A percentile compares a stretch with the other conserved stretches of the same genome.
These are phyloP conservation scores for Hamigera avellanea DNA, from an alignment of 495 filamentous ascomycete species.

Conservation along the genomic window DNA sequence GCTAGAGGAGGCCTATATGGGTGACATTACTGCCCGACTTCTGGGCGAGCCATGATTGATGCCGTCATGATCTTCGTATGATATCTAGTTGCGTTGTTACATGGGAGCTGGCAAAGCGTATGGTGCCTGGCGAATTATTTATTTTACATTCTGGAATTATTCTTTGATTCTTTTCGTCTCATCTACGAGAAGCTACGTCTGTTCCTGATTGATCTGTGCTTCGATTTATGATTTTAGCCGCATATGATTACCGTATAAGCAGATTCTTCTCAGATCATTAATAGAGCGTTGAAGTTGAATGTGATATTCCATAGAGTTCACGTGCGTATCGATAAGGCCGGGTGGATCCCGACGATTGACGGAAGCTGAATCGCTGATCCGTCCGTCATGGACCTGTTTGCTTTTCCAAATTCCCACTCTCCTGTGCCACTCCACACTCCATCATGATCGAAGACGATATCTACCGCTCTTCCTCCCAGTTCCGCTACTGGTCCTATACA, in stretches of 20 bases:
- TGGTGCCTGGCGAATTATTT: constrained; percentile 13
- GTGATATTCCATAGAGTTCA: too few relatives aligned
- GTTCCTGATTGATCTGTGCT: neutral
- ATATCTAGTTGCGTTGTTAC: neutral
- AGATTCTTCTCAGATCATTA: too few relatives aligned
- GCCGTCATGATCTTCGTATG: constrained; percentile 1
- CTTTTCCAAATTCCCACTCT: neutral
- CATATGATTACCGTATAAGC: too few relatives aligned
- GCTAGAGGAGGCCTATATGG: constrained; percentile 76
- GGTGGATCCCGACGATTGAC: too few relatives aligned
- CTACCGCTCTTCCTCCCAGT: constrained; percentile 88
- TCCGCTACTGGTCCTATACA: constrained; percentile 86
- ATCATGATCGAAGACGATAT: constrained; percentile 72
- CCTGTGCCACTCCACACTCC: constrained; percentile 1
- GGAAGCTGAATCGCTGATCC: too few relatives aligned
- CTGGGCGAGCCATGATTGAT: constrained; percentile 55
- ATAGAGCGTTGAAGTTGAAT: too few relatives aligned
- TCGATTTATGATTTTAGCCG: too few relatives aligned
- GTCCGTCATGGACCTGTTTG: too few relatives aligned
- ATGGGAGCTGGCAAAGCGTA: constrained; percentile 7
- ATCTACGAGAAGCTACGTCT: neutral
- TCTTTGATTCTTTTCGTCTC: neutral
- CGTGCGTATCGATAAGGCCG: too few relatives aligned
- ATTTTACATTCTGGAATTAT: too few relatives aligned
- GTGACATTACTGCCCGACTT: constrained; percentile 75